These are phyloP conservation scores for Blastosporella zonata DNA, from an alignment of 1,284 basidiomycete species.

Conservation along the genomic window DNA sequence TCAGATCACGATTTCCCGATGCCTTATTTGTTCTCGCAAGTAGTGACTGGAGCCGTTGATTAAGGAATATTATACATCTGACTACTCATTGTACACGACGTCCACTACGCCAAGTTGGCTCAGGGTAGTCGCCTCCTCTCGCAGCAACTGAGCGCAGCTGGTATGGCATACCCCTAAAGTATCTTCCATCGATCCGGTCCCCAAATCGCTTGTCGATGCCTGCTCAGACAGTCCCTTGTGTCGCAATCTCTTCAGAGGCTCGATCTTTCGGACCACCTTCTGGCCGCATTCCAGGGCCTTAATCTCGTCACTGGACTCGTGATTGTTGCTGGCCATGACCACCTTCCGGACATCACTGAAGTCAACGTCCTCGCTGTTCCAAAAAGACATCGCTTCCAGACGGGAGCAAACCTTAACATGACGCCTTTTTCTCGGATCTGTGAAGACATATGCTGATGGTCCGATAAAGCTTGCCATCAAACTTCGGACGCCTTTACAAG, in stretches of 20 bases:
- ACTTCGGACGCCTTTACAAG: conserved; percentile 27
- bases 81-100: conserved; percentile 20
- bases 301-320: conserved; percentile 12
- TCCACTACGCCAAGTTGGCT: conserved; percentile 32
- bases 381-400: conserved; percentile 46
- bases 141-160: conserved; percentile 30
- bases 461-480: conserved; percentile 25
- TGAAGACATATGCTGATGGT: conserved; percentile 2
- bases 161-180: conserved; percentile 24
- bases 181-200: background rate
- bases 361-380: conserved; percentile 44
- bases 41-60: background rate
- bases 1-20: too few relatives aligned
- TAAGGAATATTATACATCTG: background rate
- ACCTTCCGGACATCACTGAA: conserved; percentile 33
- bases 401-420: conserved; percentile 44
- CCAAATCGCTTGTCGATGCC: background rate
- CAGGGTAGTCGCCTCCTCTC: conserved; percentile 35
- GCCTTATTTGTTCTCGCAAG: too few relatives aligned
- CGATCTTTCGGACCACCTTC: background rate
- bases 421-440: conserved; percentile 20
- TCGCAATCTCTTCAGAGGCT: background rate
- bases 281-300: background rate
- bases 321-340: conserved; percentile 37
- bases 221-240: background rate